A percentile compares a stretch with the other conserved stretches of the same genome.
Evolutionary conservation across 176 grass and related monocot genomes (phyloP).

Genomic region (Olyra latifolia): DNA sequence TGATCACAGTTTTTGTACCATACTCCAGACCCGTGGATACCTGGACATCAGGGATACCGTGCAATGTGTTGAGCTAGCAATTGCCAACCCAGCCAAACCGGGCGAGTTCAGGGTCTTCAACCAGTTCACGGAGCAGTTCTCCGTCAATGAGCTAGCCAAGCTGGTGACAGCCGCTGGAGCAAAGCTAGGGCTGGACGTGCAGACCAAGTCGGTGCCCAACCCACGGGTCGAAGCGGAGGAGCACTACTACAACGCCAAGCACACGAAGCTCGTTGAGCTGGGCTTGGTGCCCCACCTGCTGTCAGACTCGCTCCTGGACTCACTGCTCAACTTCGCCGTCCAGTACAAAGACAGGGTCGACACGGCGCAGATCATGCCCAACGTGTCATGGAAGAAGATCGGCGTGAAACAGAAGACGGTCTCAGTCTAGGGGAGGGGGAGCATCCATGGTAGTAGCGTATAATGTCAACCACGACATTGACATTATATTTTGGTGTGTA

Average conservation of each 20-base stretch:
- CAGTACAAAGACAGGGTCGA: constrained; percentile 80
- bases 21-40: constrained; percentile 75
- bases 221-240: constrained; percentile 89
- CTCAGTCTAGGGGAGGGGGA: constrained; percentile 29
- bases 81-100: constrained; percentile 81
- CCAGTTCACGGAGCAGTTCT: constrained; percentile 96
- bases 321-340: constrained; percentile 82
- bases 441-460: background rate
- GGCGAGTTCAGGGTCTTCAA: constrained; percentile 97
- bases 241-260: constrained; percentile 91
- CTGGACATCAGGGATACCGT: constrained; percentile 93
- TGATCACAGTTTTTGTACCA: constrained; percentile 4
- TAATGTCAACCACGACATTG: constrained; percentile 47
- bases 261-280: constrained; percentile 75
- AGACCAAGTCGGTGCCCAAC: constrained; percentile 74
- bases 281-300: constrained; percentile 75
- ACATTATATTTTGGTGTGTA: constrained; percentile 32
- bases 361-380: constrained; percentile 82
- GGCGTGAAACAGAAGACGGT: constrained; percentile 57
- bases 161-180: constrained; percentile 71
- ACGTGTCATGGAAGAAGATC: constrained; percentile 90
- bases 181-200: constrained; percentile 77
- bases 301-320: constrained; percentile 82
- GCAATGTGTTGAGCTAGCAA: constrained; percentile 86
- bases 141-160: constrained; percentile 73